Evolutionary conservation across 2,329 filamentous ascomycete genomes (phyloP), one percentile per base, ranked within the genome.

Genomic region (Leptographium lundbergii): DNA sequence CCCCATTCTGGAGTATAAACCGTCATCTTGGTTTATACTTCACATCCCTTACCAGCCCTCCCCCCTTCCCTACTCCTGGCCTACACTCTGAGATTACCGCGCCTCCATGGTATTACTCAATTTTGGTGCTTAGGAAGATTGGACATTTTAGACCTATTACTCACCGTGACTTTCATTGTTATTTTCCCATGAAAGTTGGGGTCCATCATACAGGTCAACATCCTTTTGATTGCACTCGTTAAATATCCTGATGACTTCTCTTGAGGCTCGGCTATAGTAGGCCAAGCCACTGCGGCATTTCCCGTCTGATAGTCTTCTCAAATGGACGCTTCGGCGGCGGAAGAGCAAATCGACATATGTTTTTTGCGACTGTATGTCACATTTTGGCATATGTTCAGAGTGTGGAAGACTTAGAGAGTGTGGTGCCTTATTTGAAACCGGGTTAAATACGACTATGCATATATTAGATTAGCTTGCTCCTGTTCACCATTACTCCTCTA

Each of bases 111-210:
- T 84, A 76, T 79, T 78, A 84, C 82, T 87, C 86, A 87, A 89
- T 89, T 89, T 89, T 89, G 82, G 82, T 82, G 81, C 79, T 80
- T 76, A 89, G 87, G 86, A 80, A 91, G 82, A 91, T 77, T 65
- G 74, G 84, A 66, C 9, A 10, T 27, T 13, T 39, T n/a, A 62
- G 74, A 70, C 78, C 77, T 72, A 72, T 74, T 84, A 88, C 85
- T 89, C 86, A 88, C 84, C 84, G 79, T 80, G 75, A 75, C 79
- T 77, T 78, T 75, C 75, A 69, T 71, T 68, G 39, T 27, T 56
- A 64, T 65, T 64, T 65, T 39, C 32, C 72, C 68, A 73, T 87
- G 82, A 81, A 76, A 79, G 78, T 76, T 72, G 80, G 76, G 85
- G 84, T 89, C 86, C 85, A 87, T 86, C 77, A 78, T 78, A 75